Evolutionary conservation across 129 eudicot genomes (phyloP).

Genomic region (Chrysanthemum seticuspe): DNA sequence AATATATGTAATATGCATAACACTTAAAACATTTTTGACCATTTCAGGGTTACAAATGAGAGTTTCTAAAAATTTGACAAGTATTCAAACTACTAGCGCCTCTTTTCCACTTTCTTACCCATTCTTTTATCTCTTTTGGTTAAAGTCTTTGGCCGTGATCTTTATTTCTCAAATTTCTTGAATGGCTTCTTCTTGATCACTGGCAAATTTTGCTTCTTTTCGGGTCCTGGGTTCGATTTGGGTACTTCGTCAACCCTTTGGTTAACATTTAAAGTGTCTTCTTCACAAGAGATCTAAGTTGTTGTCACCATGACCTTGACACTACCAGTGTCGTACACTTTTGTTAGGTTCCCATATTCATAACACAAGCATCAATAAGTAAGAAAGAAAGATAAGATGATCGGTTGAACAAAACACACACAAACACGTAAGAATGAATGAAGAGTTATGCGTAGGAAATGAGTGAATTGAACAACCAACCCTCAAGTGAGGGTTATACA

Average conservation of each 20-base stretch:
- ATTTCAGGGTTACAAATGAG: neutral
- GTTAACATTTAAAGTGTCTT: slow-evolving; percentile 32
- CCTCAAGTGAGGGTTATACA: too few relatives aligned
- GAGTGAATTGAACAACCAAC: too few relatives aligned
- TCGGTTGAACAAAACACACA: too few relatives aligned
- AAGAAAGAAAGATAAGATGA: too few relatives aligned
- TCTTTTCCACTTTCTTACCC: slow-evolving; percentile 46
- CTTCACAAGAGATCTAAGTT: slow-evolving; percentile 70
- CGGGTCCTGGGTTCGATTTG: slow-evolving; percentile 32
- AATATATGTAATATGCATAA: slow-evolving; percentile 1
- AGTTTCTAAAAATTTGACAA: neutral
- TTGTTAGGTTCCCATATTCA: too few relatives aligned
- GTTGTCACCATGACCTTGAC: slow-evolving; percentile 80
- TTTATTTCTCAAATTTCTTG: slow-evolving; percentile 54
- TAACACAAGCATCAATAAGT: too few relatives aligned
- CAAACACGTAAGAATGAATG: too few relatives aligned
- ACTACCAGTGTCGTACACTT: slow-evolving; percentile 74
- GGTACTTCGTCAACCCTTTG: slow-evolving; percentile 29
- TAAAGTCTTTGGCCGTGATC: slow-evolving; percentile 62
- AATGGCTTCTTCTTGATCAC: slow-evolving; percentile 60
- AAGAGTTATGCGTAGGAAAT: too few relatives aligned
- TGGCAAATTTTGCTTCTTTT: slow-evolving; percentile 39
- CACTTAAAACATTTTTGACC: neutral
- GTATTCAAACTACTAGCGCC: slow-evolving; percentile 19
- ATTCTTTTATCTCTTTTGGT: slow-evolving; percentile 75